Conservation (phyloP, 73 alveolate genomes). For the Paramecium biaurelia region DNA sequence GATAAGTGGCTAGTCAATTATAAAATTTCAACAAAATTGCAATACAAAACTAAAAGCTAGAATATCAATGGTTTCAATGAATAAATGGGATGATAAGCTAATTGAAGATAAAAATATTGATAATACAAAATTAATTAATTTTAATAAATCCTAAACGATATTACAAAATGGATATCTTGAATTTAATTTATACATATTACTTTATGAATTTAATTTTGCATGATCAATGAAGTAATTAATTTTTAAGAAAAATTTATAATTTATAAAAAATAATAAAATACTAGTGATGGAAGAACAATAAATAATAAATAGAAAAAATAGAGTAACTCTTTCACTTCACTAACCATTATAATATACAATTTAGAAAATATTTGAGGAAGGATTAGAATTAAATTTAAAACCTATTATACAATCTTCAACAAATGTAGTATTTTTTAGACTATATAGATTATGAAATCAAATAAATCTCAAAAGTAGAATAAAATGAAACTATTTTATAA, state of each 20-base stretch:
- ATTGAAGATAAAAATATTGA: background rate
- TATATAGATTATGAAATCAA: background rate
- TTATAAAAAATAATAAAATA: background rate
- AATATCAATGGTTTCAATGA: too few relatives aligned
- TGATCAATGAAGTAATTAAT: background rate
- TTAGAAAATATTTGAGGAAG: background rate
- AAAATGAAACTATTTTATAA: slow-evolving; percentile 12
- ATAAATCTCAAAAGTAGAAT: background rate
- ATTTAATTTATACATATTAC: background rate
- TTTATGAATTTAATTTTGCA: background rate
- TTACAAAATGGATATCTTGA: background rate
- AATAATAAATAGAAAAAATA: background rate
- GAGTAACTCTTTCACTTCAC: background rate
- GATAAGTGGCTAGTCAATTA: too few relatives aligned
- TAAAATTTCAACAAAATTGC: too few relatives aligned
- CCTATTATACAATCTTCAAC: background rate
- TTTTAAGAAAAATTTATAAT: background rate
- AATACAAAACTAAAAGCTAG: too few relatives aligned
- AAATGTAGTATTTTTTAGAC: background rate
- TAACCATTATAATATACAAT: background rate
- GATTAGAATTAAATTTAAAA: background rate
- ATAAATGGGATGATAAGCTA: too few relatives aligned
- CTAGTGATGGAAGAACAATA: background rate
- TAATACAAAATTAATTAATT: too few relatives aligned
- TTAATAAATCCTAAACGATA: too few relatives aligned